phyloP scores from a whole-genome alignment of 495 filamentous ascomycete species.

The Corynascus novoguineensis region DNA sequence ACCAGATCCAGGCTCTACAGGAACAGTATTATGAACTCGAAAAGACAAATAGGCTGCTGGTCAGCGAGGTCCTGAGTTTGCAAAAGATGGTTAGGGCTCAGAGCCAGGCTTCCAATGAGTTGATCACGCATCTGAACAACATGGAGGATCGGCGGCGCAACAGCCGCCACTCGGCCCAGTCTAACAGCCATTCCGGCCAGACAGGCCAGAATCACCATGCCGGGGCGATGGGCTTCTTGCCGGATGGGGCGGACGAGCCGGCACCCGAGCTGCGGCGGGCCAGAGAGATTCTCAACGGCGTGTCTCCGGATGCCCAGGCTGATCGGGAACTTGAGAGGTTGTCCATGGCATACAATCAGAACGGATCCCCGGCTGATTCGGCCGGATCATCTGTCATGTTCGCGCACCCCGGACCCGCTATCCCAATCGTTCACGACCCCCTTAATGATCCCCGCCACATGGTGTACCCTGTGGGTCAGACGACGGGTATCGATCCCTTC shows the following conservation, averaged over 20 bases:
- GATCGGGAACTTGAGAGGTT: constrained; percentile 75
- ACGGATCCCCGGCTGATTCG: constrained; percentile 44
- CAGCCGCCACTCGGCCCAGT: constrained; percentile 38
- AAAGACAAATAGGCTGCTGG: constrained; percentile 77
- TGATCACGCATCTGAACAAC: constrained; percentile 47
- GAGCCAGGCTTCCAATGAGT: constrained; percentile 46
- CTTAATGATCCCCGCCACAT: constrained; percentile 70
- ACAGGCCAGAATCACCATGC: constrained; percentile 30
- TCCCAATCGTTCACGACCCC: constrained; percentile 41
- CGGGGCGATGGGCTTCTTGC: constrained; percentile 30
- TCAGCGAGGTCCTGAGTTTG: constrained; percentile 79
- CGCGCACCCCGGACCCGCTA: constrained; percentile 33
- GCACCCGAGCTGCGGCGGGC: constrained; percentile 82
- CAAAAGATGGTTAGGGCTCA: constrained; percentile 86
- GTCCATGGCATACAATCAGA: constrained; percentile 62
- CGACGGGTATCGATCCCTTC: constrained; percentile 89
- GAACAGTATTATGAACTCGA: constrained; percentile 79
- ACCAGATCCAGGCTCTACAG: constrained; percentile 81
- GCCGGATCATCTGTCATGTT: constrained; percentile 43
- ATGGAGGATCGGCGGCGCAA: constrained; percentile 41
- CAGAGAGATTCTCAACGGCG: constrained; percentile 77
- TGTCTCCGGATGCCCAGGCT: constrained; percentile 71
- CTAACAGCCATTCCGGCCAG: constrained; percentile 35
- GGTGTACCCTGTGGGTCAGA: constrained; percentile 86
- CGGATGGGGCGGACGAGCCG: constrained; percentile 56